Evolutionary conservation across 176 grass and related monocot species (phyloP), one percentile per base, ranked within the genome.

Genomic region (Raddia guianensis): DNA sequence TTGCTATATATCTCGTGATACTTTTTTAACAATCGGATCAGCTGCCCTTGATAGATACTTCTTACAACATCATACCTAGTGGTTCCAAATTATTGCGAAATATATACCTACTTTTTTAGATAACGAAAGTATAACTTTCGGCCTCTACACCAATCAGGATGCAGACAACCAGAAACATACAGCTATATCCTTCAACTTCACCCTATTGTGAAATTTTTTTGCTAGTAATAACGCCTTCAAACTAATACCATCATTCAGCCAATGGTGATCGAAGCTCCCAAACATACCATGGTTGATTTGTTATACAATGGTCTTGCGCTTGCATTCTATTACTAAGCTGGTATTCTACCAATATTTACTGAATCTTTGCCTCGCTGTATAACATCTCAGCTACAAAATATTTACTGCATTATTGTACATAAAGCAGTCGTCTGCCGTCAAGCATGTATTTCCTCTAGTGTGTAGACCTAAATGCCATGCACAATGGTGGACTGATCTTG

Each of bases 391-490:
- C 12, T 46, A 55, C 11, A 42, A 14, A 57, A 15, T 46, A 84
- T 79, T 20, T 66, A 69, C 27, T n/a, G 49, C 66, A 74, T 45
- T 20, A 45, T 75, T 54, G 54, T 46, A 27, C 35, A 63, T 44
- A 49, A 55, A 81, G 2, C 18, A 80, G 49, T 9, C 32, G 2
- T 53, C 47, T 55, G 16, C 55, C 45, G 16, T 82, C 16, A 3
- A 78, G 3, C 9, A 57, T 15, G 50, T 44, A 66, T 34, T n/a
- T 46, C 58, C 33, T 80, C 83, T 90, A 92, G 43, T 78, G 63
- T 63, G 90, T 85, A 84, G 92, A 56, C 81, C 83, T 83, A 77
- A 99, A 99, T 42, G 90, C 94, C 96, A 99, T 99, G 76, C 96
- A 99, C 16, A 99, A 85, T 9, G 96, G 96, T 68, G 96, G 90